phyloP scores from a whole-genome alignment of 495 filamentous ascomycete genomes.

The Penicillium dipodomyicola region DNA sequence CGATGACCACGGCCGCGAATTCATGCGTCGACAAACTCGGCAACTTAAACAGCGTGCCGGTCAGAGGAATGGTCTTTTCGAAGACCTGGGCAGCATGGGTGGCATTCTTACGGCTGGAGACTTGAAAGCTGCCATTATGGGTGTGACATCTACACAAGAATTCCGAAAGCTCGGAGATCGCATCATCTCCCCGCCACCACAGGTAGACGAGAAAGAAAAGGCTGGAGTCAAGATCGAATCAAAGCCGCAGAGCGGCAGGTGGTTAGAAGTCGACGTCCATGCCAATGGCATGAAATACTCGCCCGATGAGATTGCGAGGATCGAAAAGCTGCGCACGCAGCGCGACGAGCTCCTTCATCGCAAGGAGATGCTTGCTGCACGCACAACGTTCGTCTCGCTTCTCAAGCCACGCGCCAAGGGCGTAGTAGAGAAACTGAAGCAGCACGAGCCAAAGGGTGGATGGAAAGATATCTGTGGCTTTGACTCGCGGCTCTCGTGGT shows the following conservation, averaged over 20 bases:
- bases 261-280: conserved; percentile 55
- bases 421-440: conserved; percentile 46
- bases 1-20: conserved; percentile 61
- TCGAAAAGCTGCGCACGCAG: conserved; percentile 43
- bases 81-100: conserved; percentile 54
- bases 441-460: conserved; percentile 49
- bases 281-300: conserved; percentile 38
- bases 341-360: conserved; percentile 40
- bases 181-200: conserved; percentile 43
- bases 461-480: conserved; percentile 68
- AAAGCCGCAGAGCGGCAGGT: conserved; percentile 73
- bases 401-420: conserved; percentile 44
- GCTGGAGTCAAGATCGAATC: conserved; percentile 51
- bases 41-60: conserved; percentile 27
- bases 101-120: conserved; percentile 57
- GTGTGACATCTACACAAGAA: conserved; percentile 46
- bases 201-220: conserved; percentile 19
- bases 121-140: conserved; percentile 53
- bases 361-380: conserved; percentile 44
- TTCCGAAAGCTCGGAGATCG: conserved; percentile 58
- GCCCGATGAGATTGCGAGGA: conserved; percentile 37
- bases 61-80: conserved; percentile 21
- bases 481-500: conserved; percentile 59
- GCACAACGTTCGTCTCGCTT: conserved; percentile 45
- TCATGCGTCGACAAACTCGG: conserved; percentile 47